Conservation (phyloP, 495 filamentous ascomycete genomes). For the Penicillium dipodomyicola region DNA sequence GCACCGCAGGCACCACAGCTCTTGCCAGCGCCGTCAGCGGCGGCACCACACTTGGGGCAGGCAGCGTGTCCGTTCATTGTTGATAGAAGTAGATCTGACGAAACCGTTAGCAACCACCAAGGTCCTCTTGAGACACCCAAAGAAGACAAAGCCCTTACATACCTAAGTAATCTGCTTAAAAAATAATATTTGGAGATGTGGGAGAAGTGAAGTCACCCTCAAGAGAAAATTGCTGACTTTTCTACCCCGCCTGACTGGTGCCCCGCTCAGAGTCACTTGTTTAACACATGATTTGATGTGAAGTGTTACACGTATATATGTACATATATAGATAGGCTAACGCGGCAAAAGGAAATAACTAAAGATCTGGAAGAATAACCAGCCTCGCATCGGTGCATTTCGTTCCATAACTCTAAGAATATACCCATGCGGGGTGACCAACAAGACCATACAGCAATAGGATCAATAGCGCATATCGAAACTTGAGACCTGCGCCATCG, state of each 20-base stretch:
- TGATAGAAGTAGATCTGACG: slow-evolving; percentile 8
- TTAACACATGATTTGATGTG: no score
- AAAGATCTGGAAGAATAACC: no score
- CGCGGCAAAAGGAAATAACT: no score
- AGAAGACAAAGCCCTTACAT: background rate
- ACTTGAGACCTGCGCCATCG: no score
- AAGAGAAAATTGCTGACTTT: slow-evolving; percentile 16
- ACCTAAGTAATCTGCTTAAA: background rate
- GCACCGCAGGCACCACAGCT: slow-evolving; percentile 40
- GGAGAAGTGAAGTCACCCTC: background rate
- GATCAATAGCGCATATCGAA: no score
- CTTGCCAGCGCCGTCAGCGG: slow-evolving; percentile 28
- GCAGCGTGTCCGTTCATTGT: slow-evolving; percentile 30
- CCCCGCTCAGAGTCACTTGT: slow-evolving; percentile 5
- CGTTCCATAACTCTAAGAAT: no score
- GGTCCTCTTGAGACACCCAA: background rate
- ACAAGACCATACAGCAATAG: no score
- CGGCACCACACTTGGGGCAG: slow-evolving; percentile 40
- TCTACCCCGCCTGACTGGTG: slow-evolving; percentile 16
- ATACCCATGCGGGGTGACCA: no score
- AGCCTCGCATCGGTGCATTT: no score
- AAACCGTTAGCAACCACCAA: background rate
- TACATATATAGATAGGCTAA: no score
- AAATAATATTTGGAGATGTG: background rate
- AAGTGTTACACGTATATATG: no score